Conservation (phyloP, 2,329 filamentous ascomycete species). For the Aphanoascus verrucosus region DNA sequence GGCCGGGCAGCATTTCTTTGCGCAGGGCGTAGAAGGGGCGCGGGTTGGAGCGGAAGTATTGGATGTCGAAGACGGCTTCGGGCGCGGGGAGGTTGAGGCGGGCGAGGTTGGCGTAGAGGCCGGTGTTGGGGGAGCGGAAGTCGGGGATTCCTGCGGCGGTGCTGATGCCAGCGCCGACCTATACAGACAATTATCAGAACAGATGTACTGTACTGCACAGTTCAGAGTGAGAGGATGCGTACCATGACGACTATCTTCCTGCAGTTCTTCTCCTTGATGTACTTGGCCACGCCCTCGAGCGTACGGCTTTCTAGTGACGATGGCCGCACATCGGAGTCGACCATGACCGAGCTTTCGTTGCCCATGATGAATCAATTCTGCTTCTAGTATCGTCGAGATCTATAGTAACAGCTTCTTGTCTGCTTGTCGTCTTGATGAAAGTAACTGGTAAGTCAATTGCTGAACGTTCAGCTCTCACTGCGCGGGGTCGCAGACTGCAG, state of each 20-base stretch:
- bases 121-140: slow-evolving; percentile 85
- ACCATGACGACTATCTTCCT: slow-evolving; percentile 72
- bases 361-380: slow-evolving; percentile 52
- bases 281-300: slow-evolving; percentile 64
- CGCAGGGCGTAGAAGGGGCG: slow-evolving; percentile 86
- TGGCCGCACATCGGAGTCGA: slow-evolving; percentile 56
- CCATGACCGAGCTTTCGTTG: slow-evolving; percentile 61
- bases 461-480: not conserved
- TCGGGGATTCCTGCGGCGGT: slow-evolving; percentile 64
- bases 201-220: not conserved
- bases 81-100: slow-evolving; percentile 76
- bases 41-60: slow-evolving; percentile 74
- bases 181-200: slow-evolving; percentile 2
- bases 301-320: slow-evolving; percentile 57
- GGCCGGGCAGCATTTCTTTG: slow-evolving; percentile 82
- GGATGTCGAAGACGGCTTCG: slow-evolving; percentile 89
- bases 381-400: not conserved
- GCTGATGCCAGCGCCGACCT: slow-evolving; percentile 73
- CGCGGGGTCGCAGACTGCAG: not conserved
- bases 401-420: not conserved
- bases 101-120: slow-evolving; percentile 84
- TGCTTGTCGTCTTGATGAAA: not conserved
- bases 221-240: slow-evolving; percentile 16
- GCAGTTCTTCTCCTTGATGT: slow-evolving; percentile 59
- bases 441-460: not conserved